Conservation (phyloP, 257 asterid species). For the Lantana camara region DNA sequence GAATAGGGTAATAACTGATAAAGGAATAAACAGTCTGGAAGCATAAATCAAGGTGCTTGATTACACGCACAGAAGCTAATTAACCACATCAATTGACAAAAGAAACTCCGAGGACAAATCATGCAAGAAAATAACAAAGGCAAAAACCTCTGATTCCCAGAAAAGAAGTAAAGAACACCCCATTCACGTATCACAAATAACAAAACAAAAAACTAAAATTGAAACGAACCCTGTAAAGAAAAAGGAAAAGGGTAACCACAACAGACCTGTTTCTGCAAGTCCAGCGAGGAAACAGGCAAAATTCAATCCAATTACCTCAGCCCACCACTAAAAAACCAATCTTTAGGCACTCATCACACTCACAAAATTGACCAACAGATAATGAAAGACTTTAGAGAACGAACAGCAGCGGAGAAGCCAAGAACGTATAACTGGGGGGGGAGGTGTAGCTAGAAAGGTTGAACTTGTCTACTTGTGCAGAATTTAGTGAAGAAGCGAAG, state of each 20-base stretch:
- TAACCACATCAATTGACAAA: background rate
- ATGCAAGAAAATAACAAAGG: slow-evolving; percentile 8
- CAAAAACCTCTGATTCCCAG: background rate
- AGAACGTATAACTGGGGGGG: slow-evolving; percentile 7
- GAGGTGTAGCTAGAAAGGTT: slow-evolving; percentile 1
- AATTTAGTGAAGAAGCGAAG: background rate
- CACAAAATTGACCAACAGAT: background rate
- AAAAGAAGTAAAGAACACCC: background rate
- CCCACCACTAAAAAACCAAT: slow-evolving; percentile 14
- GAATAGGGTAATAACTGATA: slow-evolving; percentile 7
- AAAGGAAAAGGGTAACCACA: background rate
- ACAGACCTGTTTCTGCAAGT: slow-evolving; percentile 16
- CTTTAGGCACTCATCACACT: background rate
- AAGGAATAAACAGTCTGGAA: background rate
- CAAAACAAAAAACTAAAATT: too few relatives aligned
- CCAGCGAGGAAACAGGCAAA: slow-evolving; percentile 3
- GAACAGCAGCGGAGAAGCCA: slow-evolving; percentile 7
- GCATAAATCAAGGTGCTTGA: background rate
- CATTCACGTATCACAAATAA: background rate
- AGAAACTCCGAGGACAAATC: slow-evolving; percentile 5
- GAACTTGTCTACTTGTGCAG: background rate
- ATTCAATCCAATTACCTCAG: slow-evolving; percentile 17
- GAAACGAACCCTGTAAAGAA: background rate
- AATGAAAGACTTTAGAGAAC: background rate
- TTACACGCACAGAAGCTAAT: background rate